phyloP scores from a whole-genome alignment of 2,329 filamentous ascomycete species.

The Diaporthe citri region DNA sequence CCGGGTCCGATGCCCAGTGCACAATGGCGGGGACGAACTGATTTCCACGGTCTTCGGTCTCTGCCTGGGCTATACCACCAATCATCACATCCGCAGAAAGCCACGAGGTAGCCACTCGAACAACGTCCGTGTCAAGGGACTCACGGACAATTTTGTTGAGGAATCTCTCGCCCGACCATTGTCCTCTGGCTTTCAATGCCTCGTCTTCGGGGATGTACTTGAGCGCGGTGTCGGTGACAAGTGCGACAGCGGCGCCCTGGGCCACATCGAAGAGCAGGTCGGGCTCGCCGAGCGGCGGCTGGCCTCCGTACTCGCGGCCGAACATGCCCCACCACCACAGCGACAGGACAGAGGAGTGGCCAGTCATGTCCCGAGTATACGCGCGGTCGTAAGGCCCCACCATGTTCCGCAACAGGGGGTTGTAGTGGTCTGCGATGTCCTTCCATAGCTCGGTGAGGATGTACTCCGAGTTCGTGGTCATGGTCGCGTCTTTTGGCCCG shows the following conservation, averaged over 20 bases:
- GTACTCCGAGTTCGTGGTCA: constrained; percentile 47
- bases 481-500: constrained; percentile 47
- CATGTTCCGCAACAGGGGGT: constrained; percentile 52
- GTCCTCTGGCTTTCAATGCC: constrained; percentile 48
- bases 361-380: constrained; percentile 55
- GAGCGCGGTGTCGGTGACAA: constrained; percentile 51
- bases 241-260: constrained; percentile 55
- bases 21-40: constrained; percentile 60
- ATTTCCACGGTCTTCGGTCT: constrained; percentile 52
- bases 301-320: constrained; percentile 53
- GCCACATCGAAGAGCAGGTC: constrained; percentile 57
- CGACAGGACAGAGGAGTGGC: constrained; percentile 55
- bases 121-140: constrained; percentile 47
- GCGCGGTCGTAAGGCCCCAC: constrained; percentile 54
- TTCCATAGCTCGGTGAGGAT: constrained; percentile 51
- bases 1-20: constrained; percentile 58
- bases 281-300: constrained; percentile 52
- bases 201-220: constrained; percentile 47
- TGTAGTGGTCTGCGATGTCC: constrained; percentile 52
- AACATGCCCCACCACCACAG: constrained; percentile 59
- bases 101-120: constrained; percentile 55
- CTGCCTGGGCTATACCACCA: constrained; percentile 53
- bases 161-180: constrained; percentile 51
- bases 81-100: constrained; percentile 58
- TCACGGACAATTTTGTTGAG: constrained; percentile 53